Percentiles rank a stretch among this genome's conserved stretches.
These are phyloP conservation scores for Solanum etuberosum DNA, from an alignment of 257 asterid genomes.

Conservation along the genomic window DNA sequence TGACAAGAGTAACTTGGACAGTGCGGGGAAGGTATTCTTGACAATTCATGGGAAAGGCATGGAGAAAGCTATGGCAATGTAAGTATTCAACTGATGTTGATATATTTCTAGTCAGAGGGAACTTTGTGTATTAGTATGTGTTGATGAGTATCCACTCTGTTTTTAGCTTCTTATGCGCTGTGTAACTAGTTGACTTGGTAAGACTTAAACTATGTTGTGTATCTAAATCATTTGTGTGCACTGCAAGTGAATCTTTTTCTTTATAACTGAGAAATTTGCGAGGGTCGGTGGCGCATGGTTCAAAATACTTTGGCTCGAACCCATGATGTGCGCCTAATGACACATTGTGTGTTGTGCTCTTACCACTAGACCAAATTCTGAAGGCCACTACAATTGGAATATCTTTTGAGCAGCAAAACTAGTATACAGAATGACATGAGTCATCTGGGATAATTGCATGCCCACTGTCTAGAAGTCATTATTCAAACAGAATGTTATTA, in stretches of 20 bases:
- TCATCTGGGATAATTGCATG: neutral
- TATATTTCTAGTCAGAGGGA: neutral
- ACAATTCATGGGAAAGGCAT: conserved; percentile 14
- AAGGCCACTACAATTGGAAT: neutral
- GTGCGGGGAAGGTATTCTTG: conserved; percentile 29
- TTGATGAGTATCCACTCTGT: neutral
- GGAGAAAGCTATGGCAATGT: conserved; percentile 22
- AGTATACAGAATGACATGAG: neutral
- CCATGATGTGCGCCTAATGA: neutral
- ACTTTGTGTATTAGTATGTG: neutral
- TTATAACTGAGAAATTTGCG: neutral
- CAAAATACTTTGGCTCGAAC: neutral
- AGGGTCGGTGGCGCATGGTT: neutral
- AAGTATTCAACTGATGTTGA: conserved; percentile 14
- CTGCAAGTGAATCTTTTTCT: neutral
- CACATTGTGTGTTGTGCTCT: neutral
- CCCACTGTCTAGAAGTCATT: neutral
- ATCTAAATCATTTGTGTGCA: neutral
- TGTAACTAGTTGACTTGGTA: neutral
- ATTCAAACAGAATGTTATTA: neutral
- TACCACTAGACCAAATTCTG: neutral
- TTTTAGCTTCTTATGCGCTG: neutral
- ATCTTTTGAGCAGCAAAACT: neutral
- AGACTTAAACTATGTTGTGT: neutral
- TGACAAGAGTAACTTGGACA: conserved; percentile 46